Evolutionary conservation across 2,329 filamentous ascomycete genomes (phyloP).

Genomic region (Verticillium zaregamsianum): DNA sequence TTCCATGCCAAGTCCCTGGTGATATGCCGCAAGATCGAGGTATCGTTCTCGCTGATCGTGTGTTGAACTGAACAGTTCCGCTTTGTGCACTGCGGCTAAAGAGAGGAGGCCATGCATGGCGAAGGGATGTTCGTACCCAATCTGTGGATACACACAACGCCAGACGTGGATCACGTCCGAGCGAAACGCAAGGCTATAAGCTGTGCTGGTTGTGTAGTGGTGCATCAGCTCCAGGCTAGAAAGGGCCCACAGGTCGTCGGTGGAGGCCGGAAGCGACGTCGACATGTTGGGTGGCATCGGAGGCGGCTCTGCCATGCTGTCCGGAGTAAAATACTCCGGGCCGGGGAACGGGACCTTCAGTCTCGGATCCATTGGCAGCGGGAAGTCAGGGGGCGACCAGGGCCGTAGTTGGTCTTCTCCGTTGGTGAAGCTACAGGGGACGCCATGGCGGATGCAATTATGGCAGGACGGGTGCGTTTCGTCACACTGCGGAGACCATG

Average conservation of each 20-base stretch:
- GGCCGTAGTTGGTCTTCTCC: not conserved
- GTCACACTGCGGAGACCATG: conserved; percentile 13
- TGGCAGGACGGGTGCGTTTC: conserved; percentile 23
- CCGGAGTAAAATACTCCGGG: not conserved
- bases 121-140: conserved; percentile 20
- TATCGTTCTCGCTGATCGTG: conserved; percentile 19
- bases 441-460: conserved; percentile 23
- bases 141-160: conserved; percentile 19
- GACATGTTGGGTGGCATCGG: not conserved
- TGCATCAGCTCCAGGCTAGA: conserved; percentile 22
- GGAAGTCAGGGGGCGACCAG: not conserved
- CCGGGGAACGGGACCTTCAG: not conserved
- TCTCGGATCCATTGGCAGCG: not conserved
- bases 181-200: conserved; percentile 14
- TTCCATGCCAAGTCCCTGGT: conserved; percentile 24
- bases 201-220: conserved; percentile 21
- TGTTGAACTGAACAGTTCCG: conserved; percentile 13
- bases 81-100: conserved; percentile 22
- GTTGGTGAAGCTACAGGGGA: conserved; percentile 35
- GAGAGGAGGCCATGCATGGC: conserved; percentile 24
- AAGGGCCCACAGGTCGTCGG: not conserved
- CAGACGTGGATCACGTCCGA: conserved; percentile 20
- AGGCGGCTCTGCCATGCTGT: not conserved
- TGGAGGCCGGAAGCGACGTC: not conserved
- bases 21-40: conserved; percentile 20